Base-by-base conservation (phyloP, 177 flowering plant genomes). In the Vitis hybrid region DNA sequence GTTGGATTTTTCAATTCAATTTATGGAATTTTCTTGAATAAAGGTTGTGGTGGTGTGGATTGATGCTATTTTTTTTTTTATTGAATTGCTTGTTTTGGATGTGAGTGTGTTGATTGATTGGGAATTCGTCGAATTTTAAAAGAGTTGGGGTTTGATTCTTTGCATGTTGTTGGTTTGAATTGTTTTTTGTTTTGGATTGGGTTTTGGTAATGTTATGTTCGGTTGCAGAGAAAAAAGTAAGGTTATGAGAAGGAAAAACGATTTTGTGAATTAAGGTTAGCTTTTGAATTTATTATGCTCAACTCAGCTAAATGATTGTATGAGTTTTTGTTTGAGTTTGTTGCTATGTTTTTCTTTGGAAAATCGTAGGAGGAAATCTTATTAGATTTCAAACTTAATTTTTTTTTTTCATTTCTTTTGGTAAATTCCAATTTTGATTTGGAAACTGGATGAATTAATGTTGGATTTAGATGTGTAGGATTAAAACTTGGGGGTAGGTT, bases 1-100 rank as follows among this genome's bases (percentile, higher is more conserved):
- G 2, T 65, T 13, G 15, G 57, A 13, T 16, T 66, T 32, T 18
- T 16, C 18, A 2, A 16, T 67, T 56, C 15, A 62, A 35, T 65
- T 77, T 52, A 6, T 12, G 30, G 57, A 64, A 62, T 76, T 70
- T 50, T 16, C 4, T 59, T 67, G 48, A 55, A 66, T 69, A 64
- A 4, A 69, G 60, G 55, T 58, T 4, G 1, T 46, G 18, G 50
- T 40, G 15, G 21, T 58, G 52, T 49, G 8, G 32, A 71, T 68
- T 76, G 56, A 14, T 16, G 5, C 2, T 24, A 0, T 24, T 19
- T 19, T 77, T 19, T 1, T 19, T 1, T 19, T 19, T 64, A 27
- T 77, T n/a, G 9, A 30, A 72, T 66, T 72, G 13, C 16, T 27
- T 68, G 63, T 11, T 59, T 24, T 27, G 4, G 27, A 24, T 24